These are phyloP conservation scores for Periglandula ipomoeae DNA, from an alignment of 2,329 filamentous ascomycete genomes.

Conservation along the genomic window DNA sequence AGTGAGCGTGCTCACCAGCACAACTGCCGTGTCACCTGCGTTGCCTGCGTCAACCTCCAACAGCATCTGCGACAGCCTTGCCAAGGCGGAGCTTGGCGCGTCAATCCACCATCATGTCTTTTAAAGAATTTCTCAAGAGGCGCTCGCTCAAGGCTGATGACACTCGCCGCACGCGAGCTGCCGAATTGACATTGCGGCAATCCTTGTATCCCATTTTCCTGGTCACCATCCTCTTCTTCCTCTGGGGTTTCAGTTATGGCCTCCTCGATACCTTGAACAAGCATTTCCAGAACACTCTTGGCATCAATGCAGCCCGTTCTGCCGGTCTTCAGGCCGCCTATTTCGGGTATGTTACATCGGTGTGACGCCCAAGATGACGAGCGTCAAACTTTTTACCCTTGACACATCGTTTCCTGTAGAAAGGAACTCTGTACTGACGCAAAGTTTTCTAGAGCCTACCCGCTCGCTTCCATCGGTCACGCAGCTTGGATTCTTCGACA, in stretches of 20 bases:
- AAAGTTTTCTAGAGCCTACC: conserved; percentile 43
- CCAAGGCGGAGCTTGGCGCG: neutral
- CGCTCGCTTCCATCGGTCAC: conserved; percentile 57
- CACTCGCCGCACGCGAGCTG: conserved; percentile 30
- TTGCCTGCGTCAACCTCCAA: neutral
- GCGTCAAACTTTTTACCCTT: neutral
- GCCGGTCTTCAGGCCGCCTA: conserved; percentile 41
- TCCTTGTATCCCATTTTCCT: conserved; percentile 58
- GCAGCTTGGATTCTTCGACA: conserved; percentile 55
- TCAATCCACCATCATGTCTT: conserved; percentile 22
- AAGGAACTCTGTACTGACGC: conserved; percentile 30
- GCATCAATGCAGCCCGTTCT: conserved; percentile 34
- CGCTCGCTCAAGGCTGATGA: conserved; percentile 37
- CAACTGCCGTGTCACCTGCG: neutral
- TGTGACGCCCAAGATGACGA: conserved; percentile 12
- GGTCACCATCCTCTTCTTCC: conserved; percentile 36
- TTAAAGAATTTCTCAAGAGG: conserved; percentile 34
- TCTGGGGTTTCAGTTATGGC: conserved; percentile 39
- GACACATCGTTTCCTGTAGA: no score
- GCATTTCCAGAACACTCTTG: conserved; percentile 38
- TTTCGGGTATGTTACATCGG: conserved; percentile 37
- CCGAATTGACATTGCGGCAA: conserved; percentile 54
- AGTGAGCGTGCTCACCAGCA: neutral
- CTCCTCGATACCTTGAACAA: conserved; percentile 39
- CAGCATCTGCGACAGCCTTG: neutral